Conservation (phyloP, 805 yeast species). For the Saccharomyces jurei region DNA sequence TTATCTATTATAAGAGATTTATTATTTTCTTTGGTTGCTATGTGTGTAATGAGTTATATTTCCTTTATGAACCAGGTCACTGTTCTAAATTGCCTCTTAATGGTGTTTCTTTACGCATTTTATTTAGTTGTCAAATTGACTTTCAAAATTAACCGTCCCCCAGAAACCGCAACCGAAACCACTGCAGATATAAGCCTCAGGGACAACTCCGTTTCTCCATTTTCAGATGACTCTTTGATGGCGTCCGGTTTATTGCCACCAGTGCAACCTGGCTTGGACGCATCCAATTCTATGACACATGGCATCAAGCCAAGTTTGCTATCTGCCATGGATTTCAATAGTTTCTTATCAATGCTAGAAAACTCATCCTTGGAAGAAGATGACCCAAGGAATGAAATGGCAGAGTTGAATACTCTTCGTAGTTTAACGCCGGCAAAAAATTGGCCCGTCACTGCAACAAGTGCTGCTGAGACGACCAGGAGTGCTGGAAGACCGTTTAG, state of each 20-base stretch:
- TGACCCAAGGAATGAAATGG: background rate
- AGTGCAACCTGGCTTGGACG: background rate
- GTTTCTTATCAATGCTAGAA: conserved; percentile 21
- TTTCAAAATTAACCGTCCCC: conserved; percentile 1
- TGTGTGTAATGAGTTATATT: conserved; percentile 20
- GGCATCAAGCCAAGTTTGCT: conserved; percentile 25
- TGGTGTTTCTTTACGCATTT: conserved; percentile 20
- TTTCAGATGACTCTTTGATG: background rate
- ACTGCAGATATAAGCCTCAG: conserved; percentile 2
- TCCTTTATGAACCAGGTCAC: conserved; percentile 19
- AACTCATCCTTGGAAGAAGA: conserved; percentile 6
- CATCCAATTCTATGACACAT: conserved; percentile 2
- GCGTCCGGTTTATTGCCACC: background rate
- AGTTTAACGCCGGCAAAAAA: background rate
- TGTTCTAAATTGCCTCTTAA: conserved; percentile 19
- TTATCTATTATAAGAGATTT: conserved; percentile 21
- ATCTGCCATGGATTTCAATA: conserved; percentile 26
- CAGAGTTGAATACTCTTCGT: background rate
- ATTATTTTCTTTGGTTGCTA: conserved; percentile 19
- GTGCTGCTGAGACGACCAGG: background rate
- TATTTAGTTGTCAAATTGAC: conserved; percentile 17
- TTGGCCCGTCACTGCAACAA: background rate
- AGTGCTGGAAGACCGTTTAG: conserved; percentile 11
- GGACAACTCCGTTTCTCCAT: background rate
- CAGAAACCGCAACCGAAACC: background rate